Percentiles rank a stretch among this genome's conserved stretches.
Conservation (phyloP, 768 basidiomycete species). For the Russula foetens region DNA sequence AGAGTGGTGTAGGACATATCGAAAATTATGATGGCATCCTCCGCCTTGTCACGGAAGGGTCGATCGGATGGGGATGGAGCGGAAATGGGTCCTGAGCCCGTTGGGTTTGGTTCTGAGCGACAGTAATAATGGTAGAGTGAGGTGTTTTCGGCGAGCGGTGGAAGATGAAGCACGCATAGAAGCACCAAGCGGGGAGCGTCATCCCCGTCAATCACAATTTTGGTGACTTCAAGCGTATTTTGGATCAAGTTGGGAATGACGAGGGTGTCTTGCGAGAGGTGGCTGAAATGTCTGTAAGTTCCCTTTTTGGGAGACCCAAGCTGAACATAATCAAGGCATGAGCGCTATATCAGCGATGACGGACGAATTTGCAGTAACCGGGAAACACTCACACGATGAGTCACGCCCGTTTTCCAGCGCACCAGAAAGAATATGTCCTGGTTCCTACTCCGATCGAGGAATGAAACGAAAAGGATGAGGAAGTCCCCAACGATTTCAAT, state of each 20-base stretch:
- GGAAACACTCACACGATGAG: slow-evolving; percentile 19
- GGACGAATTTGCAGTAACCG: no score
- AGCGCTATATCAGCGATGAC: neutral
- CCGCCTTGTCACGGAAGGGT: slow-evolving; percentile 22
- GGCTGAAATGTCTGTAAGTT: slow-evolving; percentile 23
- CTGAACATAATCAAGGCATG: slow-evolving; percentile 3
- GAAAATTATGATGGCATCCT: slow-evolving; percentile 23
- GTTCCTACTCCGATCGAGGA: slow-evolving; percentile 1
- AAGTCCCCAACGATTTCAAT: slow-evolving; percentile 18
- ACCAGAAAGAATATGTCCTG: slow-evolving; percentile 20
- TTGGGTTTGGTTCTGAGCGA: slow-evolving; percentile 25
- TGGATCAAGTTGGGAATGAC: slow-evolving; percentile 22
- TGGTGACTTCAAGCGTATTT: slow-evolving; percentile 21
- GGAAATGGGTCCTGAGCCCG: neutral
- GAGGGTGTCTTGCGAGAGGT: slow-evolving; percentile 23
- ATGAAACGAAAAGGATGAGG: slow-evolving; percentile 12
- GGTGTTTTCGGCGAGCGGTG: slow-evolving; percentile 9
- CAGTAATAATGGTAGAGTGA: slow-evolving; percentile 22
- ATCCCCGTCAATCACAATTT: slow-evolving; percentile 4
- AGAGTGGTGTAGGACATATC: slow-evolving; percentile 9
- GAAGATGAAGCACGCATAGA: slow-evolving; percentile 20
- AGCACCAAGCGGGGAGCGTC: slow-evolving; percentile 1
- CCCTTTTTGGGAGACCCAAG: slow-evolving; percentile 3
- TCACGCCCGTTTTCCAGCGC: slow-evolving; percentile 25
- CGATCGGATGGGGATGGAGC: neutral